Percentiles rank a stretch among this genome's conserved stretches.
phyloP scores from a whole-genome alignment of 1,139 yeast genomes.

The Geotrichum siamense region DNA sequence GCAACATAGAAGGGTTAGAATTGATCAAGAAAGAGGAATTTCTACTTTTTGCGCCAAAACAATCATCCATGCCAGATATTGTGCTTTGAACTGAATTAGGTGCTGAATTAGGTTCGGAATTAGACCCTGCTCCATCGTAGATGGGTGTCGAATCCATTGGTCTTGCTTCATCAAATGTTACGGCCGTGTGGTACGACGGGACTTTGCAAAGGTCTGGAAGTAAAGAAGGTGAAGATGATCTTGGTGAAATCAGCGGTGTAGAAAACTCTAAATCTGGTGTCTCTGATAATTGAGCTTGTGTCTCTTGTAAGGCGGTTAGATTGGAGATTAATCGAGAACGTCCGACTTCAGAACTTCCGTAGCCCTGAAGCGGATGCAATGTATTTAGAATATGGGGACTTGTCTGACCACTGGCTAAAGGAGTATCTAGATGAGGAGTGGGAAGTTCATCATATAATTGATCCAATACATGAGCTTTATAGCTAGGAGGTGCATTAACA shows the following conservation, averaged over 20 bases:
- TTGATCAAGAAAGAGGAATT: background rate
- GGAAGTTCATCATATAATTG: slow-evolving; percentile 66
- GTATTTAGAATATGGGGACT: background rate
- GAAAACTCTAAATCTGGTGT: background rate
- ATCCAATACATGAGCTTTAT: slow-evolving; percentile 80
- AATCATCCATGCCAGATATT: background rate
- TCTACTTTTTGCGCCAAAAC: background rate
- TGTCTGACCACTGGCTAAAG: slow-evolving; percentile 26
- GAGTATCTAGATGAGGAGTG: slow-evolving; percentile 50
- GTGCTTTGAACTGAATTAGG: background rate
- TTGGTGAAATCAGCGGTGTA: slow-evolving; percentile 2
- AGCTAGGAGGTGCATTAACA: slow-evolving; percentile 77
- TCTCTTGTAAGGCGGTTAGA: slow-evolving; percentile 13
- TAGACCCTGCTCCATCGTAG: background rate
- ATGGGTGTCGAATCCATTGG: slow-evolving; percentile 18
- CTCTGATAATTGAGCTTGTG: slow-evolving; percentile 1
- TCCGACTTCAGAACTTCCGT: slow-evolving; percentile 1
- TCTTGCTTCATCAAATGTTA: slow-evolving; percentile 25
- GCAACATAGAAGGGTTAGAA: background rate
- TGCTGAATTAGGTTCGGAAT: slow-evolving; percentile 15
- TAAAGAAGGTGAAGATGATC: background rate
- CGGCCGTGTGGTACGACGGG: slow-evolving; percentile 77
- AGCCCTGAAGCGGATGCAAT: background rate
- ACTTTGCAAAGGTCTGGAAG: slow-evolving; percentile 51
- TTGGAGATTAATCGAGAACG: slow-evolving; percentile 8